Evolutionary conservation across 306 rosid species (phyloP), one percentile per base, ranked within the genome.

Genomic region (Rubus idaeus): DNA sequence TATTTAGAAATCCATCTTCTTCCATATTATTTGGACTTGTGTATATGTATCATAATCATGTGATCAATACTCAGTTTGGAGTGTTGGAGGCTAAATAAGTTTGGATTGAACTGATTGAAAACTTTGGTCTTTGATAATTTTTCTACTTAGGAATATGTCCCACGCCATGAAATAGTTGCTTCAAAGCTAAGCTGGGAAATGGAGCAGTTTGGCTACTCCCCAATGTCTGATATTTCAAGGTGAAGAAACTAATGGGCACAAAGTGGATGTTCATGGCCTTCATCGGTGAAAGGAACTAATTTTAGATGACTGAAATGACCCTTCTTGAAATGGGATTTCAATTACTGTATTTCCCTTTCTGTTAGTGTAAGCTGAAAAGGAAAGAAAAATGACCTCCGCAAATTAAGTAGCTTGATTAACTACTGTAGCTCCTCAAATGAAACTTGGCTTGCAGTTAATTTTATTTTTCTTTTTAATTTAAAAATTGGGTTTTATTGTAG

Each of bases 151-250:
- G 98, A 92, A 56, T 95, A 92, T 75, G 70, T 88, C 75, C 98
- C 98, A 1, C 83, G 90, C 61, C 98, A 95, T 53, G 97, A 95
- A 80, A 88, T 87, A 83, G 97, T 92, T 79, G 97, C 97, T 44
- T 85, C 98, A 9, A 90, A 89, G 93, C 83, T 84, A 80, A 95
- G 91, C 86, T 95, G 98, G 98, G 98, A 92, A 81, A 88, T 30
- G 50, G 96, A 89, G 44, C 88, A 85, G 35, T 74, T 84, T 50
- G 86, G 86, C 61, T 84, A 84, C 83, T 64, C 90, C 20, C 76
- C 87, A 39, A 64, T 71, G 53, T 70, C 77, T 79, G 89, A 87
- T 20, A 85, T 83, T 68, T 84, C 86, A 69, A 86, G 87, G 78
- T 85, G 87, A 86, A 79, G 67, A 21, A 68, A 78, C 26, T 35